These are phyloP conservation scores for Xylaria sp. DNA, from an alignment of 2,329 filamentous ascomycete species.

Conservation along the genomic window DNA sequence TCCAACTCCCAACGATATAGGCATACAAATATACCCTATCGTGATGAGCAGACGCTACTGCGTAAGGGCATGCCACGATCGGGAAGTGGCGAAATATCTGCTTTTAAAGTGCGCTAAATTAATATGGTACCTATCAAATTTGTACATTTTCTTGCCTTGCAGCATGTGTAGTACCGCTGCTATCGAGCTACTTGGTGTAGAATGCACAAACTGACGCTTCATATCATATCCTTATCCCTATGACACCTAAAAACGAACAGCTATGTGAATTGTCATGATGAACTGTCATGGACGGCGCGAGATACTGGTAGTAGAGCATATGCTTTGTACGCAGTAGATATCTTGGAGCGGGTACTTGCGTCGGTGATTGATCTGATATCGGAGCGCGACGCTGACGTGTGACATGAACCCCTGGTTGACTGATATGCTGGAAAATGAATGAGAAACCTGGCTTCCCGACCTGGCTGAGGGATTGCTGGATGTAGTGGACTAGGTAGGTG, in stretches of 20 bases:
- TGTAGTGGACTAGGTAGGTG: neutral
- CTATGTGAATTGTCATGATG: neutral
- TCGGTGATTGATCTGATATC: constrained; percentile 37
- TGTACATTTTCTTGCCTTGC: constrained; percentile 3
- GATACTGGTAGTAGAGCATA: neutral
- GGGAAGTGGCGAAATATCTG: neutral
- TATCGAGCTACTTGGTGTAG: neutral
- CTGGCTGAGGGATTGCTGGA: constrained; percentile 2
- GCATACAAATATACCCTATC: too few species aligned
- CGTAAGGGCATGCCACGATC: neutral
- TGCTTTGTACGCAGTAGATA: constrained; percentile 13
- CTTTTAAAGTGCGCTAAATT: neutral
- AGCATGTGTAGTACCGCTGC: neutral
- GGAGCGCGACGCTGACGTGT: constrained; percentile 32
- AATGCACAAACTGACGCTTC: neutral
- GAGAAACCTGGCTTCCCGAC: constrained; percentile 16
- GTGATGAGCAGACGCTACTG: too few species aligned
- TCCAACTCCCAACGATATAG: constrained; percentile 9
- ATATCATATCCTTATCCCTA: neutral
- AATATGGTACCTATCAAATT: constrained; percentile 2
- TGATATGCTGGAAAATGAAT: constrained; percentile 12
- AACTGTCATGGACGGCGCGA: neutral
- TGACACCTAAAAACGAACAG: neutral
- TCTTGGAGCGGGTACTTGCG: constrained; percentile 22
- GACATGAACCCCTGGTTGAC: constrained; percentile 20